phyloP scores from a whole-genome alignment of 495 filamentous ascomycete species.

The Tuber magnatum region DNA sequence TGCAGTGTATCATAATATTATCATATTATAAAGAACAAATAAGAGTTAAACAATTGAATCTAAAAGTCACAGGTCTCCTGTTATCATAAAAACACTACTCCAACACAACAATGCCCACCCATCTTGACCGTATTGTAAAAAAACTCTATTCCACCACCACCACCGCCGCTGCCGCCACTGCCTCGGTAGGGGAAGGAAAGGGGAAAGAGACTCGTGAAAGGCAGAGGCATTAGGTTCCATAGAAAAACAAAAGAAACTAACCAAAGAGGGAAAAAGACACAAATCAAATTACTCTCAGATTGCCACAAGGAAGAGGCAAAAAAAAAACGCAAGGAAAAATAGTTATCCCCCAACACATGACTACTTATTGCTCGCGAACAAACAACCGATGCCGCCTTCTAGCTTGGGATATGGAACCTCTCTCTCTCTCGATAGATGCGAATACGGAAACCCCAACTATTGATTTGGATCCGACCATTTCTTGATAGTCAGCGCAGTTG shows the following conservation, averaged over 20 bases:
- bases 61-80: neutral
- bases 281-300: neutral
- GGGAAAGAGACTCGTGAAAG: neutral
- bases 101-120: neutral
- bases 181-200: neutral
- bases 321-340: neutral
- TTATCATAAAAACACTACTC: neutral
- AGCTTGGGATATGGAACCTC: neutral
- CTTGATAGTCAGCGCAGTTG: slow-evolving; percentile 70
- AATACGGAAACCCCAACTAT: slow-evolving; percentile 12
- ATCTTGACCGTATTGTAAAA: neutral
- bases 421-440: neutral
- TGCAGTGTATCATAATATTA: neutral
- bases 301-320: neutral
- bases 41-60: neutral
- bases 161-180: neutral
- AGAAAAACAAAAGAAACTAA: neutral
- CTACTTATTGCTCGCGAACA: neutral
- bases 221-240: neutral
- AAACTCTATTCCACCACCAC: neutral
- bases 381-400: neutral
- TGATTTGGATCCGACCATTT: slow-evolving; percentile 55
- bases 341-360: neutral
- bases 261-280: neutral
- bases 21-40: neutral